Evolutionary conservation across 768 basidiomycete genomes (phyloP).

Genomic region (Candolleomyces efflorescens): DNA sequence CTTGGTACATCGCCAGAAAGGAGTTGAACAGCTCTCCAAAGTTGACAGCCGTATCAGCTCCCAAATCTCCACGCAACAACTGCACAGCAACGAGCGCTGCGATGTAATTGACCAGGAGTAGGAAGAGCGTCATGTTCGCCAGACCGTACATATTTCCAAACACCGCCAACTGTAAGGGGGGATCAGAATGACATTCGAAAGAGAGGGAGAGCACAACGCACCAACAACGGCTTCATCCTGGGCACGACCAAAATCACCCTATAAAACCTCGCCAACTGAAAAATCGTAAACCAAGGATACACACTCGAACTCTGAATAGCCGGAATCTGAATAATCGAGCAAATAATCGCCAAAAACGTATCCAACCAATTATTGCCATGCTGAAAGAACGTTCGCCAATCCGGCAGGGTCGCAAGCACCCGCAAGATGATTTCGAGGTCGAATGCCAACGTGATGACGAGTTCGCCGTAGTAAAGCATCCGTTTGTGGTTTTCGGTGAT

Average conservation of each 20-base stretch:
- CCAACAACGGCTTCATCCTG: slow-evolving; percentile 84
- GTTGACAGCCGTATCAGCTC: slow-evolving; percentile 49
- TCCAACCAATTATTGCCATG: slow-evolving; percentile 73
- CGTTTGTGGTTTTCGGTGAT: slow-evolving; percentile 40
- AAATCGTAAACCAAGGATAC: slow-evolving; percentile 88
- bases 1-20: slow-evolving; percentile 83
- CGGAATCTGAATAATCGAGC: slow-evolving; percentile 83
- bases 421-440: slow-evolving; percentile 85
- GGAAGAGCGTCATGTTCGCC: slow-evolving; percentile 87
- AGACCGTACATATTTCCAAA: slow-evolving; percentile 92
- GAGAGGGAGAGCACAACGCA: slow-evolving; percentile 21
- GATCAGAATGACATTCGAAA: background rate
- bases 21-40: slow-evolving; percentile 82
- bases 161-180: slow-evolving; percentile 63
- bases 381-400: slow-evolving; percentile 77
- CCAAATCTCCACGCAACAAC: slow-evolving; percentile 80
- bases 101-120: slow-evolving; percentile 83
- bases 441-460: slow-evolving; percentile 77
- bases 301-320: slow-evolving; percentile 54
- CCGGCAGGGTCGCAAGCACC: slow-evolving; percentile 64
- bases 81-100: slow-evolving; percentile 82
- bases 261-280: slow-evolving; percentile 86
- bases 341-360: slow-evolving; percentile 65
- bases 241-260: slow-evolving; percentile 88
- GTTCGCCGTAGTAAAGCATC: slow-evolving; percentile 61